Base-by-base conservation (phyloP, 495 filamentous ascomycete species). In the Penicillium tannophilum region DNA sequence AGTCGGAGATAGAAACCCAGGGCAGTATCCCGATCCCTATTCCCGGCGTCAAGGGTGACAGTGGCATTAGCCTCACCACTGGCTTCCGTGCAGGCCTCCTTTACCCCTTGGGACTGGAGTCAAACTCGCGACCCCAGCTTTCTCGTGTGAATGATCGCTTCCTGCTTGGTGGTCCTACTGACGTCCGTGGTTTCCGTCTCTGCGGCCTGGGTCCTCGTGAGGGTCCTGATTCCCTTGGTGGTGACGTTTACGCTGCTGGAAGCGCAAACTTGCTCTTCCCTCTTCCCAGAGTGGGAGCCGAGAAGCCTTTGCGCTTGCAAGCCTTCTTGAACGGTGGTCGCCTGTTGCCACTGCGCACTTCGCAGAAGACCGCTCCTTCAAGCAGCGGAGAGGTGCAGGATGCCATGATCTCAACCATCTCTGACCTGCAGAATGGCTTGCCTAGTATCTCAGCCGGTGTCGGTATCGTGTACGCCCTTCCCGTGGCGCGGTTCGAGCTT, bases 111-210 rank as follows among this genome's bases (percentile, higher is more conserved):
- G 75, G 82, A 10, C 69, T 89, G 28, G 76, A 79, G 20, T 82
- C 79, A 19, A 73, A 76, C 48, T 62, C 68, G 8, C 79, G 60
- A 19, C 85, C 72, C 31, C 79, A 79, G 33, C 84, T 88, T 3
- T 93, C 90, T 51, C 84, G 90, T 26, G 82, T 97, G 62, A 97
- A 93, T 72, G 94, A 98, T 72, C 92, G 94, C 31, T 98, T 98
- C 79, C 84, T 88, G 52, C 90, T 98, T 41, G 94, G 94, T 46
- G 94, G 95, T 0, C 93, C 94, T 0, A 96, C 92, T 20, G 92
- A 96, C 68, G 91, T 98, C 30, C 89, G 94, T 51, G 94, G 93
- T 6, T 98, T 98, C 82, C 88, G 90, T 30, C 82, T 96, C 39
- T 87, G 84, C 20, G 95, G 95, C 4, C 79, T 98, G 14, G 94